Conservation (phyloP, 805 yeast species). For the Grigorovia humatica region DNA sequence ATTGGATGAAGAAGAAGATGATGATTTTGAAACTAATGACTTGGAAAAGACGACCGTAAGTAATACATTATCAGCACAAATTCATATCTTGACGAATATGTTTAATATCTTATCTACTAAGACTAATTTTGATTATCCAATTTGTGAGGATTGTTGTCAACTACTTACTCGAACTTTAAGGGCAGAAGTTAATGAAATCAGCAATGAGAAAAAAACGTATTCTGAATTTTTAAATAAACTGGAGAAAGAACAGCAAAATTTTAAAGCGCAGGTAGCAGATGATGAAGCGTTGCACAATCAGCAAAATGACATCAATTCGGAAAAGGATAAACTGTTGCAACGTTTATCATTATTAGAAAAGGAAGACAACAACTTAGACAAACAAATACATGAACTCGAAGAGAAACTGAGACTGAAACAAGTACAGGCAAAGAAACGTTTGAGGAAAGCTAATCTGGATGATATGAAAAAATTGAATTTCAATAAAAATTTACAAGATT, state of each 20-base stretch:
- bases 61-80: constrained; percentile 36
- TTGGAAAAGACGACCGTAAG: neutral
- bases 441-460: constrained; percentile 39
- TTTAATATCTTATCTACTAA: constrained; percentile 64
- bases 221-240: constrained; percentile 61
- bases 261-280: constrained; percentile 21
- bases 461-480: constrained; percentile 44
- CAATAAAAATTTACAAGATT: constrained; percentile 46
- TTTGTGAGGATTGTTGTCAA: constrained; percentile 78
- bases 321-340: constrained; percentile 13
- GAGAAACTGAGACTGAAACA: constrained; percentile 38
- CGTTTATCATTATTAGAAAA: constrained; percentile 4
- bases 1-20: constrained; percentile 16
- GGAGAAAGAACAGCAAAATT: constrained; percentile 37
- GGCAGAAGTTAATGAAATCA: constrained; percentile 57
- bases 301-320: constrained; percentile 19
- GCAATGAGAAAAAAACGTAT: constrained; percentile 71
- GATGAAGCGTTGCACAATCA: neutral
- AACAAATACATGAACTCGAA: constrained; percentile 36
- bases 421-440: constrained; percentile 31
- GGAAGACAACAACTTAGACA: constrained; percentile 35
- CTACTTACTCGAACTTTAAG: constrained; percentile 54
- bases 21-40: constrained; percentile 13
- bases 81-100: constrained; percentile 48
- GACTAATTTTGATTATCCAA: constrained; percentile 74